A percentile compares a stretch with the other conserved stretches of the same genome.
Conservation (phyloP, 345 rosid genomes). For the Citrus sinensis region DVS_A1.0 CM039163.1:4078001-4078500, state of each 20-base stretch:
- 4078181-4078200: too few species aligned
- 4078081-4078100: too few species aligned
- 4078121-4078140: too few species aligned
- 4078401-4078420: constrained; percentile 58
- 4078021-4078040: neutral
- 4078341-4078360: constrained; percentile 77
- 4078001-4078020: too few species aligned
- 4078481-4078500: neutral
- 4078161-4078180: too few species aligned
- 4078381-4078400: constrained; percentile 74
- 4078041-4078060: neutral
- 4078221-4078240: neutral
- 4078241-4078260: constrained; percentile 10
- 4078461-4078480: neutral
- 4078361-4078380: constrained; percentile 87
- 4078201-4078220: neutral
- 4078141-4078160: too few species aligned
- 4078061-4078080: neutral
- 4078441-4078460: neutral
- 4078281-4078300: constrained; percentile 90
- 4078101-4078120: too few species aligned
- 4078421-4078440: constrained; percentile 1
- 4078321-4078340: constrained; percentile 78
- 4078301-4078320: constrained; percentile 78
- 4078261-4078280: constrained; percentile 30